Conservation (phyloP, 441 rosid genomes). For the Theobroma grandiflorum region DNA sequence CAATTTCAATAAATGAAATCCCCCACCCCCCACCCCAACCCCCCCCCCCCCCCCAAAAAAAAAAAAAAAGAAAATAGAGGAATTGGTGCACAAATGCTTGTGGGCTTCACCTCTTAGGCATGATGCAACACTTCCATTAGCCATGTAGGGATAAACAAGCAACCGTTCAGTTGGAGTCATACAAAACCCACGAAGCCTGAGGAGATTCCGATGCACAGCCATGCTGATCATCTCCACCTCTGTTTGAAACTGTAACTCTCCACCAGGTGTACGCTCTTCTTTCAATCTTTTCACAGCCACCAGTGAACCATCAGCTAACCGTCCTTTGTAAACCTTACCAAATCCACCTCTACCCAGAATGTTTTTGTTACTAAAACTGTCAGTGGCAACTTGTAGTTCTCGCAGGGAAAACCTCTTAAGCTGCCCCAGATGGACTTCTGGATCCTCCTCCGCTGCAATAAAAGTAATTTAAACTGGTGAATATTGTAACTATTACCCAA, state of each 20-base stretch:
- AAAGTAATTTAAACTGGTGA: conserved; percentile 15
- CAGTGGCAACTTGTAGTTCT: conserved; percentile 92
- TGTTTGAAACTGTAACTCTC: conserved; percentile 93
- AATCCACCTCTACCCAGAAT: conserved; percentile 97
- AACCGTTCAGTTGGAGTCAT: conserved; percentile 93
- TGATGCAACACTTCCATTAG: conserved; percentile 98
- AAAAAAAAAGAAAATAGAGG: conserved; percentile 17
- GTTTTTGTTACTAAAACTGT: conserved; percentile 86
- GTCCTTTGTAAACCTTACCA: conserved; percentile 92
- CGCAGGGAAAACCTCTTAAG: conserved; percentile 88
- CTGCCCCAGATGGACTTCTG: conserved; percentile 93
- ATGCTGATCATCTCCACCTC: conserved; percentile 97
- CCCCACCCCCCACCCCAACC: not conserved
- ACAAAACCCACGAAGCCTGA: conserved; percentile 88
- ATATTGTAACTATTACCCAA: not conserved
- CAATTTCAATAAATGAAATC: not conserved
- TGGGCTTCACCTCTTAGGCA: conserved; percentile 74
- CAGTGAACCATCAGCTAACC: conserved; percentile 87
- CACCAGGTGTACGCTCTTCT: conserved; percentile 94
- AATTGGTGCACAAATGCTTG: not conserved
- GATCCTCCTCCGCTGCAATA: conserved; percentile 88
- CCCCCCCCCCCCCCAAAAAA: not conserved
- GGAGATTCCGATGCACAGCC: conserved; percentile 94
- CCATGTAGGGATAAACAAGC: conserved; percentile 97
- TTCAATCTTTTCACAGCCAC: conserved; percentile 93